Conservation (phyloP, 2,329 filamentous ascomycete genomes). For the Monosporascus ibericus region DNA sequence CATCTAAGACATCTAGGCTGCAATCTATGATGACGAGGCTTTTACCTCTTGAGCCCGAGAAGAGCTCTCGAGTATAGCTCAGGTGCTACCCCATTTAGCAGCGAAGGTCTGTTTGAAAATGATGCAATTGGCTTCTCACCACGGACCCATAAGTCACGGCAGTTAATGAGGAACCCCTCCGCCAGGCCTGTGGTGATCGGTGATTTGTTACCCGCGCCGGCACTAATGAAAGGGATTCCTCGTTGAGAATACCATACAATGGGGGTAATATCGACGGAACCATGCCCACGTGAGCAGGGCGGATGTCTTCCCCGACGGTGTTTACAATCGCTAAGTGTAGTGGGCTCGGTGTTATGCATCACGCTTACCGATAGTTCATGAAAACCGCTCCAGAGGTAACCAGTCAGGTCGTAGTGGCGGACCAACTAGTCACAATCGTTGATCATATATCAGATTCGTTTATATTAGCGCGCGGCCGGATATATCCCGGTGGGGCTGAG, state of each 20-base stretch:
- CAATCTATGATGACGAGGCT: too few relatives aligned
- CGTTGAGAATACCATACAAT: neutral
- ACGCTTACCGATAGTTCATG: neutral
- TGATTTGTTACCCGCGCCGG: too few relatives aligned
- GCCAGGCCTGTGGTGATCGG: too few relatives aligned
- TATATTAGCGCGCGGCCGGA: neutral
- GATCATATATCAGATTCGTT: neutral
- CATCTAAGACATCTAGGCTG: too few relatives aligned
- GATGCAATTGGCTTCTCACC: neutral
- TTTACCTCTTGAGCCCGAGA: too few relatives aligned
- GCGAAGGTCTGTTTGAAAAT: too few relatives aligned
- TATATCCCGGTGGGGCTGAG: neutral
- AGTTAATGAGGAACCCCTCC: too few relatives aligned
- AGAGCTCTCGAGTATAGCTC: too few relatives aligned
- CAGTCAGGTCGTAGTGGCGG: neutral
- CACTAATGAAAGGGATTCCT: too few relatives aligned
- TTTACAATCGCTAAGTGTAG: neutral
- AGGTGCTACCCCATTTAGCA: too few relatives aligned
- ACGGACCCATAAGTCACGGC: neutral
- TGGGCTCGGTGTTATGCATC: neutral
- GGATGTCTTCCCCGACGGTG: neutral
- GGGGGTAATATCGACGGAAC: neutral
- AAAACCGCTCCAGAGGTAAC: neutral
- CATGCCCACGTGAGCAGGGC: neutral
- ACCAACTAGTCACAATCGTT: neutral